Percentiles rank a stretch among this genome's conserved stretches.
Evolutionary conservation across 441 rosid species (phyloP).

Genomic region (Populus tomentosa): DNA sequence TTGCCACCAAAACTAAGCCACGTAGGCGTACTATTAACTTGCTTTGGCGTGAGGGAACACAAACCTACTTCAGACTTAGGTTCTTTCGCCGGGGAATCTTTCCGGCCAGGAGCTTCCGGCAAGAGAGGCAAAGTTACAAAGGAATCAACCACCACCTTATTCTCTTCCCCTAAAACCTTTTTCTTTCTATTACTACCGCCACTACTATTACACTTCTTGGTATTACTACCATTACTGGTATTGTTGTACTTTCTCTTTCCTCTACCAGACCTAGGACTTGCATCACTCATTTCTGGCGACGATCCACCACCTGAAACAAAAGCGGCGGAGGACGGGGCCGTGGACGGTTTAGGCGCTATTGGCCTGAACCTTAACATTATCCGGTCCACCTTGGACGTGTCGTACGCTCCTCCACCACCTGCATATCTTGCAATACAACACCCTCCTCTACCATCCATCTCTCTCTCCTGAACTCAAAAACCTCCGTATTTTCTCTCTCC

Average conservation of each 20-base stretch:
- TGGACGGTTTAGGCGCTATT: slow-evolving; percentile 71
- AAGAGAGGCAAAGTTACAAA: slow-evolving; percentile 53
- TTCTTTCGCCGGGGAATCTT: slow-evolving; percentile 17
- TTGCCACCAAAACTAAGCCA: slow-evolving; percentile 46
- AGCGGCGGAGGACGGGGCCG: slow-evolving; percentile 23
- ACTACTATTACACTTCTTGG: slow-evolving; percentile 28
- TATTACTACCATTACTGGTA: slow-evolving; percentile 8
- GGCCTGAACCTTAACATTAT: slow-evolving; percentile 80
- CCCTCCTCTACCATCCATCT: slow-evolving; percentile 67
- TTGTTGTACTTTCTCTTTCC: slow-evolving; percentile 40
- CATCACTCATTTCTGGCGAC: slow-evolving; percentile 24
- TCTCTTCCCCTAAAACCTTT: slow-evolving; percentile 24
- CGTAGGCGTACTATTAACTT: slow-evolving; percentile 18
- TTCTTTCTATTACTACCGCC: slow-evolving; percentile 21
- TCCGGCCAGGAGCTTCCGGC: slow-evolving; percentile 49
- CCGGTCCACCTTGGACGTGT: slow-evolving; percentile 50
- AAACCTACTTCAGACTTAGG: background rate
- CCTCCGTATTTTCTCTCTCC: background rate
- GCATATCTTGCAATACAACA: slow-evolving; percentile 67
- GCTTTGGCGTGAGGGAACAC: background rate
- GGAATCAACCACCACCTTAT: slow-evolving; percentile 10
- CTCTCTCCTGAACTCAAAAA: background rate
- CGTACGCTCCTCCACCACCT: slow-evolving; percentile 36
- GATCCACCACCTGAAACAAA: slow-evolving; percentile 23
- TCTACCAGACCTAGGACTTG: slow-evolving; percentile 25